Conservation (phyloP, 495 filamentous ascomycete genomes). For the Penicillium taxi region DNA sequence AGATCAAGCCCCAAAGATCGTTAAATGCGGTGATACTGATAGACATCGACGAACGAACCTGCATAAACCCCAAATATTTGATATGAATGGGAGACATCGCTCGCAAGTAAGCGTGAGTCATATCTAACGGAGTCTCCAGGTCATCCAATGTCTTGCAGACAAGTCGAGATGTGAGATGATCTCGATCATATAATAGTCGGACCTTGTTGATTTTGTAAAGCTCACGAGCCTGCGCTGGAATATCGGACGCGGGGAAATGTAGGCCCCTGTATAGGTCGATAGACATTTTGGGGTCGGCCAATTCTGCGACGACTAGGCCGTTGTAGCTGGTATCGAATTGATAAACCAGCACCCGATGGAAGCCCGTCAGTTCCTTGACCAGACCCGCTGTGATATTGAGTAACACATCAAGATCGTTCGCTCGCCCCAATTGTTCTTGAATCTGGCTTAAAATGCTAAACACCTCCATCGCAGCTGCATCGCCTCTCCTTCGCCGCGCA, state of each 20-base stretch:
- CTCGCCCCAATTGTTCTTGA: constrained; percentile 50
- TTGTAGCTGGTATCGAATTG: constrained; percentile 83
- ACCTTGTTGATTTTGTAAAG: constrained; percentile 60
- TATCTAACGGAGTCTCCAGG: constrained; percentile 69
- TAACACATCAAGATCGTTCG: constrained; percentile 48
- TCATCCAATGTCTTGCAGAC: constrained; percentile 74
- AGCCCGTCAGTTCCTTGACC: constrained; percentile 74
- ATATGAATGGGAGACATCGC: constrained; percentile 83
- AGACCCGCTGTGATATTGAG: constrained; percentile 31
- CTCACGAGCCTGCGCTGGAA: constrained; percentile 73
- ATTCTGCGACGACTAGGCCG: constrained; percentile 77
- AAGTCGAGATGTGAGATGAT: constrained; percentile 53
- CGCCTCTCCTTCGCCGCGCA: constrained; percentile 67
- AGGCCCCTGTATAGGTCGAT: constrained; percentile 85
- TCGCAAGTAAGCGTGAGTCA: constrained; percentile 77
- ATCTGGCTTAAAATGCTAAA: constrained; percentile 71
- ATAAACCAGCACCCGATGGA: constrained; percentile 90
- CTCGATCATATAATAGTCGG: constrained; percentile 32
- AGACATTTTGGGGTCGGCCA: constrained; percentile 72
- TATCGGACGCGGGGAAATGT: constrained; percentile 87
- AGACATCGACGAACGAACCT: constrained; percentile 85
- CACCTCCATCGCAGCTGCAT: constrained; percentile 86
- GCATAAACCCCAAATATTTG: constrained; percentile 88
- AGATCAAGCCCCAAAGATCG: constrained; percentile 84
- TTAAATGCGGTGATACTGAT: constrained; percentile 83